These are phyloP conservation scores for Triticum dicoccoides DNA, from an alignment of 176 grass and related monocot genomes.

Conservation along the genomic window DNA sequence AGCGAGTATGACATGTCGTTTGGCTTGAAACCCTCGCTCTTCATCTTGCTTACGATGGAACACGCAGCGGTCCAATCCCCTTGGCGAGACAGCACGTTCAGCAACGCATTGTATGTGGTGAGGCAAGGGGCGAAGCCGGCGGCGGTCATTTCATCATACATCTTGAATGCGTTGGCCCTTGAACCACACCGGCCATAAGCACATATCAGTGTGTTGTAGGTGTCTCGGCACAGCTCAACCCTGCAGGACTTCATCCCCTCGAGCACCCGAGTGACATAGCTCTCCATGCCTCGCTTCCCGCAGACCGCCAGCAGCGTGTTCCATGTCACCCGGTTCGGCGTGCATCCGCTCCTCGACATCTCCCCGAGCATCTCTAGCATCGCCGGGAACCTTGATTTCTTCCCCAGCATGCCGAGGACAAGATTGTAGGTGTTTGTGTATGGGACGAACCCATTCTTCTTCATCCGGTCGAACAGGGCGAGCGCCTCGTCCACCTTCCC, in stretches of 20 bases:
- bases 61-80: slow-evolving; percentile 64
- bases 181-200: slow-evolving; percentile 83
- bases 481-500: slow-evolving; percentile 67
- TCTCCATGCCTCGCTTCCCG: slow-evolving; percentile 70
- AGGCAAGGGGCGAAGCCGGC: slow-evolving; percentile 63
- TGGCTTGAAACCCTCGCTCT: slow-evolving; percentile 72
- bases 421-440: slow-evolving; percentile 67
- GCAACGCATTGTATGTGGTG: slow-evolving; percentile 74
- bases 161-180: slow-evolving; percentile 53
- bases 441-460: slow-evolving; percentile 63
- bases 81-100: slow-evolving; percentile 63
- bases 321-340: slow-evolving; percentile 75
- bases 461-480: slow-evolving; percentile 66
- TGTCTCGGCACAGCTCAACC: slow-evolving; percentile 62
- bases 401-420: slow-evolving; percentile 79
- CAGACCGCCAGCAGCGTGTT: slow-evolving; percentile 83
- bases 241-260: slow-evolving; percentile 71
- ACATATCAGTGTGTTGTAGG: slow-evolving; percentile 73
- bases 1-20: slow-evolving; percentile 71
- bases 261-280: slow-evolving; percentile 57
- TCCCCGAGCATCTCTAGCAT: slow-evolving; percentile 72
- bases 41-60: slow-evolving; percentile 58
- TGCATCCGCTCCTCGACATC: slow-evolving; percentile 76
- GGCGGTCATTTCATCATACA: slow-evolving; percentile 80
- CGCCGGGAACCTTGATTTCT: slow-evolving; percentile 53